phyloP scores from a whole-genome alignment of 23 red algal species.

The Agarophyton chilense region DNA sequence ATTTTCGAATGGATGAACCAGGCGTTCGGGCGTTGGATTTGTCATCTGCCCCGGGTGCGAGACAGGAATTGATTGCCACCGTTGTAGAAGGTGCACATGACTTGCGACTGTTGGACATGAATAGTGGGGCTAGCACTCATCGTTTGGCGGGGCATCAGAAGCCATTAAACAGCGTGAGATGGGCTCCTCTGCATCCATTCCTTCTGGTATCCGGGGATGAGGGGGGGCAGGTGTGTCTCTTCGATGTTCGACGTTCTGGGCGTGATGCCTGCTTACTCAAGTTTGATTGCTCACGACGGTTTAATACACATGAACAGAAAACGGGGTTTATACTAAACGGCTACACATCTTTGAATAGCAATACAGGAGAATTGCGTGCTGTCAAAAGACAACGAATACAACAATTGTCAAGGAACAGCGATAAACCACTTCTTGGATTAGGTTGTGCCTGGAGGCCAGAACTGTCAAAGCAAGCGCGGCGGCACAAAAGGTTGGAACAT shows the following conservation, averaged over 20 bases:
- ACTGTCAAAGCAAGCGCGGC: neutral
- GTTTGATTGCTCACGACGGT: neutral
- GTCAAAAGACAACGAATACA: neutral
- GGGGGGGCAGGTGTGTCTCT: slow-evolving; percentile 4
- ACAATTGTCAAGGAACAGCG: neutral
- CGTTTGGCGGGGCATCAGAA: neutral
- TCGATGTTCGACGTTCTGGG: slow-evolving; percentile 51
- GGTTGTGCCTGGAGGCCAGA: slow-evolving; percentile 27
- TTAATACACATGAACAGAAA: neutral
- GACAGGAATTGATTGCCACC: slow-evolving; percentile 7
- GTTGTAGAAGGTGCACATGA: neutral
- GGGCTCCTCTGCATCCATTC: slow-evolving; percentile 31
- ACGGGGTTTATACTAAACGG: neutral
- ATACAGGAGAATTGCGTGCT: neutral
- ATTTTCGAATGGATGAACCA: neutral
- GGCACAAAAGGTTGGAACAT: neutral
- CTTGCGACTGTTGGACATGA: slow-evolving; percentile 26
- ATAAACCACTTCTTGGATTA: neutral
- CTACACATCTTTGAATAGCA: too few relatives aligned
- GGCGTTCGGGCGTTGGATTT: slow-evolving; percentile 4
- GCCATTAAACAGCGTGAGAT: neutral
- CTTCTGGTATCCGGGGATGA: slow-evolving; percentile 13
- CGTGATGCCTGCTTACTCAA: slow-evolving; percentile 19
- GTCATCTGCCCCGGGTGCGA: slow-evolving; percentile 20
- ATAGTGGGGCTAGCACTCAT: slow-evolving; percentile 30